Base-by-base conservation (phyloP, 768 basidiomycete species). In the Mycena floridula region DNA sequence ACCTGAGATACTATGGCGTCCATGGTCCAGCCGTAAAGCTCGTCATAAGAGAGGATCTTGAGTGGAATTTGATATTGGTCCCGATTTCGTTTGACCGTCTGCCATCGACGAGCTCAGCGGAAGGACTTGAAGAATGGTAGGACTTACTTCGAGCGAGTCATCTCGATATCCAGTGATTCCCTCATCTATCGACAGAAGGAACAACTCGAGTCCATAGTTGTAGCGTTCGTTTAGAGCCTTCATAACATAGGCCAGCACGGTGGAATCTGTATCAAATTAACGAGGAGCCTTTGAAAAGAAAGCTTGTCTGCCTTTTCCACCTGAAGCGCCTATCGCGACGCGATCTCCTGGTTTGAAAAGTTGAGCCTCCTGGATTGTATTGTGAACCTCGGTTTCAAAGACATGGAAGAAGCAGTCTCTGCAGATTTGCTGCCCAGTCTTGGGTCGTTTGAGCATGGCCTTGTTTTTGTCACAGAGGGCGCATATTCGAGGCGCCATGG, bases 21-120 rank as follows among this genome's bases (percentile, higher is more conserved):
- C 95, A 99, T 99, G 2, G 95, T 98, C 95, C 96, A 98, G 15
- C 96, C 96, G 54, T 98, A 99, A 5, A 98, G 75, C 55, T 97
- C 94, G 50, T 91, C 83, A 51, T 99, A 99, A 2, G 89, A 90
- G 21, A 98, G 73, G 45, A 99, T 97, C 68, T 95, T 96, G 28
- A 99, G 77, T 0, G 95, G 94, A 64, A 98, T 85, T 37, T 83
- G 76, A 59, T 99, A 98, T 64, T 99, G 94, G 47, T 86, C 74
- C 55, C 96, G 91, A 62, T 99, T 99, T 32, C 93, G 79, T 64
- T 98, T 97, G 32, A 99, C 96, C 0, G 96, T 97, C 95, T 97
- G 61, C 25, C 42, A 38, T 41, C 18, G 16, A 28, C 56, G 25
- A 48, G 13, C 35, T 32, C 11, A 47, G 37, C 36, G 12, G 32